Conservation (phyloP, 2,329 filamentous ascomycete species). For the Neoarthrinium moseri region DNA sequence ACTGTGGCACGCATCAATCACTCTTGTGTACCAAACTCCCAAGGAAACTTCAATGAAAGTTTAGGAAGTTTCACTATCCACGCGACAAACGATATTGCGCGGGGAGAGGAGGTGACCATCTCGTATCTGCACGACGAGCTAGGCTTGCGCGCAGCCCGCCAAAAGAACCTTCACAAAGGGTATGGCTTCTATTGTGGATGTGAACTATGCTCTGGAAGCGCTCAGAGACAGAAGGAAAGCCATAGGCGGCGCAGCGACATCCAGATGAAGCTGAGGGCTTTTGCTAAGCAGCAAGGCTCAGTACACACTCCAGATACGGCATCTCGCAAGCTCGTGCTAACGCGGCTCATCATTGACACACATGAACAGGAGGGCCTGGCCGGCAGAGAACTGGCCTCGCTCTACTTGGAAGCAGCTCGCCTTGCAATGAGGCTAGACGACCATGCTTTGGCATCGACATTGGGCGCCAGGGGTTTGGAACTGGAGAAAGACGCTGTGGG, state of each 20-base stretch:
- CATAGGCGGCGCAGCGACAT: slow-evolving; percentile 12
- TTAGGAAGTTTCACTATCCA: slow-evolving; percentile 19
- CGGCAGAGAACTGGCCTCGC: slow-evolving; percentile 13
- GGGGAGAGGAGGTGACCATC: slow-evolving; percentile 18
- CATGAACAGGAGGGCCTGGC: slow-evolving; percentile 11
- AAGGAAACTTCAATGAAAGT: slow-evolving; percentile 21
- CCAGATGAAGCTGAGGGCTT: neutral
- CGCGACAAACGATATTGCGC: slow-evolving; percentile 17
- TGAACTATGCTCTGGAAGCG: slow-evolving; percentile 15
- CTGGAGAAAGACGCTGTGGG: slow-evolving; percentile 18
- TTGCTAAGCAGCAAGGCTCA: slow-evolving; percentile 1
- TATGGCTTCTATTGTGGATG: slow-evolving; percentile 21
- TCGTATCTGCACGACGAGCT: slow-evolving; percentile 17
- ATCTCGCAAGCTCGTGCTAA: slow-evolving; percentile 10
- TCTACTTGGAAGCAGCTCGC: slow-evolving; percentile 15
- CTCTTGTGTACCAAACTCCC: slow-evolving; percentile 23
- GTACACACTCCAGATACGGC: neutral
- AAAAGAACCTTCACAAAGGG: slow-evolving; percentile 10
- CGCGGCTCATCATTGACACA: slow-evolving; percentile 11
- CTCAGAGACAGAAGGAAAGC: slow-evolving; percentile 2
- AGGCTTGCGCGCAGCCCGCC: slow-evolving; percentile 9
- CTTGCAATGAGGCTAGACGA: slow-evolving; percentile 11
- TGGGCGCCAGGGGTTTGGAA: slow-evolving; percentile 12
- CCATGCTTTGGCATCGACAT: slow-evolving; percentile 10
- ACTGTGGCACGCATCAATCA: slow-evolving; percentile 22